A percentile compares a stretch with the other conserved stretches of the same genome.
phyloP scores from a whole-genome alignment of 495 filamentous ascomycete species.

The Neurospora sp. region DNA sequence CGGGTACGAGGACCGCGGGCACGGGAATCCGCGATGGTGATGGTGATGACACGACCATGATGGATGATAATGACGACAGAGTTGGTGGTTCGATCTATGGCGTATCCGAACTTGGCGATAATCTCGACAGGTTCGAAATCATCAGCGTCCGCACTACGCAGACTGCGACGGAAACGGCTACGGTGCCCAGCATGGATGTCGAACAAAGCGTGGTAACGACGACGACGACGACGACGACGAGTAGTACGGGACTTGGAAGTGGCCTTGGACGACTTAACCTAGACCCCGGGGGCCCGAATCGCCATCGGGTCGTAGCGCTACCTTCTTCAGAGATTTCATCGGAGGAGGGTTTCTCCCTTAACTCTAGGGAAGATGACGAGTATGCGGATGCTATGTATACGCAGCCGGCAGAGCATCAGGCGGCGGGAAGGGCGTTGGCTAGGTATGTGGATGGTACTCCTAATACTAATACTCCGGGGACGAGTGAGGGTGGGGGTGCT shows the following conservation, averaged over 20 bases:
- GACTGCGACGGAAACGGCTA: neutral
- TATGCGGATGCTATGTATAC: conserved; percentile 15
- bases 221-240: neutral
- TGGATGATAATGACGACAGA: neutral
- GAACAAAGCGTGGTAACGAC: conserved; percentile 15
- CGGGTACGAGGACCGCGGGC: neutral
- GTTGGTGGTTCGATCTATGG: conserved; percentile 4
- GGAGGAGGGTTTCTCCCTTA: neutral
- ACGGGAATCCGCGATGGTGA: neutral
- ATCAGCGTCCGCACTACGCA: conserved; percentile 6
- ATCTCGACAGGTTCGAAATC: conserved; percentile 10
- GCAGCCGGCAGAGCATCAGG: conserved; percentile 17
- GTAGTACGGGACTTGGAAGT: neutral
- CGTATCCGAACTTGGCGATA: conserved; percentile 12
- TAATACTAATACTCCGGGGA: neutral
- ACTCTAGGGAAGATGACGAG: neutral
- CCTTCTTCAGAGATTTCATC: neutral
- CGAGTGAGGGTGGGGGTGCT: neutral
- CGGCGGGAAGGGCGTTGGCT: conserved; percentile 11
- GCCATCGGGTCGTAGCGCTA: neutral
- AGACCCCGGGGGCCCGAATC: neutral
- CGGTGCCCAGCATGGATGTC: conserved; percentile 12
- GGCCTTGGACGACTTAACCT: neutral
- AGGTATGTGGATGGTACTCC: conserved; percentile 6
- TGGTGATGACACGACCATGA: neutral